Base-by-base conservation (phyloP, 192 early-diverging fungal species). In the Entomortierella lignicola region DNA sequence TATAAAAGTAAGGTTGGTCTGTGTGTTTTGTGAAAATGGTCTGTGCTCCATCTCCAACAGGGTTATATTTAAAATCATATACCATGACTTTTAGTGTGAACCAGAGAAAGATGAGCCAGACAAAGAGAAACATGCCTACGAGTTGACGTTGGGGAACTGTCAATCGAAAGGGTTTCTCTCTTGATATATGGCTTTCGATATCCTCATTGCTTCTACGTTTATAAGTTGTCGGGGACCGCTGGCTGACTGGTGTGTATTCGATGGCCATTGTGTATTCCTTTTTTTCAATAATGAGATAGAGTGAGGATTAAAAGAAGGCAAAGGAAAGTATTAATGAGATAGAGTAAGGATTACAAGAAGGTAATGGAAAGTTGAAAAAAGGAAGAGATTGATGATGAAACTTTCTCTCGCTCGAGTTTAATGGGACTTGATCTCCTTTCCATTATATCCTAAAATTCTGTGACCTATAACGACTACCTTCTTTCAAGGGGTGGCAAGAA, bases 41-140 rank as follows among this genome's bases (percentile, higher is more conserved):
- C 44, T 47, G 44, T 47, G 44, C 44, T n/a, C n/a, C n/a, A n/a
- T n/a, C n/a, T n/a, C n/a, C n/a, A n/a, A n/a, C n/a, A n/a, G n/a
- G n/a, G n/a, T n/a, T n/a, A n/a, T n/a, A n/a, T n/a, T n/a, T n/a
- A n/a, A n/a, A n/a, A n/a, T n/a, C n/a, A n/a, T n/a, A n/a, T n/a
- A 47, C 2, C 15, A 48, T 43, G 11, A 47, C 0, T 42, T 47
- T 51, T 0, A 60, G 12, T 15, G 11, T 39, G 21, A 50, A 12
- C 42, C n/a, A 68, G n/a, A 69, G 21, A 53, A 62, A 64, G 18
- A 39, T 5, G 5, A 64, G 55, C 54, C 71, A 64, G 48, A 59
- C 2, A 32, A 72, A 72, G 25, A 57, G 15, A 4, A 72, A n/a
- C 23, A 72, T 11, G 13, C 55, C 71, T 0, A 62, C 55, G 37